Evolutionary conservation across 805 yeast genomes (phyloP).

Genomic region (Metschnikowia picachoensis): DNA sequence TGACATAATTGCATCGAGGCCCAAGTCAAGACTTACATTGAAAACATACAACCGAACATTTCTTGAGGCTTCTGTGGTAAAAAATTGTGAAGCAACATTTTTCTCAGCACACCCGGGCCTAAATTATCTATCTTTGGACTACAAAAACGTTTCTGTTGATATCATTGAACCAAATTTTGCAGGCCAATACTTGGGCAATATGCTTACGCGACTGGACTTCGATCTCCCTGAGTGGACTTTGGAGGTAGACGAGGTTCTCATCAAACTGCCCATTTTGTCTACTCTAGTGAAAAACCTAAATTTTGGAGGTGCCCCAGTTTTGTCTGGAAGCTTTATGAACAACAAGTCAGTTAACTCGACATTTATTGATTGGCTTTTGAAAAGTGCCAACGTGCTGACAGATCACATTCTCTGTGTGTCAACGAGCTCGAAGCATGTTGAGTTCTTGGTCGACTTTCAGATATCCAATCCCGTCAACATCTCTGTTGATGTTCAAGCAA

Average conservation of each 20-base stretch:
- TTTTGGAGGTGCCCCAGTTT: neutral
- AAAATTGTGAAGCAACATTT: neutral
- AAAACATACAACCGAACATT: neutral
- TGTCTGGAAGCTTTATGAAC: neutral
- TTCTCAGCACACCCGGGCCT: slow-evolving; percentile 23
- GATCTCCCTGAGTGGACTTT: slow-evolving; percentile 4
- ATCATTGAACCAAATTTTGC: slow-evolving; percentile 33
- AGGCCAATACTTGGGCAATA: neutral
- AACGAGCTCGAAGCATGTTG: slow-evolving; percentile 21
- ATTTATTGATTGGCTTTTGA: slow-evolving; percentile 9
- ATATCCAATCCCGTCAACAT: slow-evolving; percentile 31
- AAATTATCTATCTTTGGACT: slow-evolving; percentile 40
- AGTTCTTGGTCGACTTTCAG: slow-evolving; percentile 27
- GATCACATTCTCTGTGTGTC: slow-evolving; percentile 22
- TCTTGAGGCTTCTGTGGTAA: slow-evolving; percentile 1
- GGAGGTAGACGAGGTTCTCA: neutral
- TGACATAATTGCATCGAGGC: neutral
- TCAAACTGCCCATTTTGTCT: slow-evolving; percentile 6
- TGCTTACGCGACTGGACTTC: neutral
- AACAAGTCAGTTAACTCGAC: neutral
- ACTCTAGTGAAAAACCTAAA: slow-evolving; percentile 4
- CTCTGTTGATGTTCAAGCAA: slow-evolving; percentile 22
- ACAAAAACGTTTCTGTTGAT: slow-evolving; percentile 38
- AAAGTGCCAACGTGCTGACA: slow-evolving; percentile 4
- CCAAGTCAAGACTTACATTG: neutral